Base-by-base conservation (phyloP, 148 eudicot species). In the Heliamphora exappendiculata region DNA sequence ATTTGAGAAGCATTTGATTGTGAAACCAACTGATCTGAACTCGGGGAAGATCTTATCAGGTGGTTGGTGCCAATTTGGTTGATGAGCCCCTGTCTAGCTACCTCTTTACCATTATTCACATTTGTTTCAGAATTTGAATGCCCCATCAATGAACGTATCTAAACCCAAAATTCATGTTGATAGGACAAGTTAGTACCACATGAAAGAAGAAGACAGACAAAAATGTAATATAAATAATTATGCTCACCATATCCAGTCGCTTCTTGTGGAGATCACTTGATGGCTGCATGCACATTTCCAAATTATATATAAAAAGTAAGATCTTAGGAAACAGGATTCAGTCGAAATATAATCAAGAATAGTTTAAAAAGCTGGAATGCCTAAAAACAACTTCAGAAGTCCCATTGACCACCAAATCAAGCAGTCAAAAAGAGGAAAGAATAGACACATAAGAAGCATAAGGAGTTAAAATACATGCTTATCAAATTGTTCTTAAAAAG, bases 111-210 rank as follows among this genome's bases (percentile, higher is more conserved):
- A 65, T 70, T 87, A 72, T 68, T 91, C 47, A 82, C 37, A 77
- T 73, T 85, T 65, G 86, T 64, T 72, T 85, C 96, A 22, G 96
- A 78, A 58, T 82, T 88, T 12, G 91, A 87, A 45, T 93, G 70
- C 75, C 84, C 96, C 96, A 87, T 87, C 72, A 87, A 79, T 5
- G 86, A 76, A 31, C 87, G 94, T 81, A 95, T 83, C 98, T 95
- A 86, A 66, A 62, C 70, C n/a, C 69, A 76, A 55, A 51, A 68
- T 47, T 64, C 53, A 57, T 16, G 42, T 28, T 22, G 62, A 67
- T 5, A 37, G 20, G n/a, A 22, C 14, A 60, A 3, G 45, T 57
- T 42, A 74, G 72, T 2, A 22, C 24, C 19, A 5, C 31, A 37
- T 44, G 66, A 47, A 37, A 49, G 50, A 78, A 65, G 63, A 60